Conservation (phyloP, 2,329 filamentous ascomycete species). For the Trichoderma pleuroti region DNA sequence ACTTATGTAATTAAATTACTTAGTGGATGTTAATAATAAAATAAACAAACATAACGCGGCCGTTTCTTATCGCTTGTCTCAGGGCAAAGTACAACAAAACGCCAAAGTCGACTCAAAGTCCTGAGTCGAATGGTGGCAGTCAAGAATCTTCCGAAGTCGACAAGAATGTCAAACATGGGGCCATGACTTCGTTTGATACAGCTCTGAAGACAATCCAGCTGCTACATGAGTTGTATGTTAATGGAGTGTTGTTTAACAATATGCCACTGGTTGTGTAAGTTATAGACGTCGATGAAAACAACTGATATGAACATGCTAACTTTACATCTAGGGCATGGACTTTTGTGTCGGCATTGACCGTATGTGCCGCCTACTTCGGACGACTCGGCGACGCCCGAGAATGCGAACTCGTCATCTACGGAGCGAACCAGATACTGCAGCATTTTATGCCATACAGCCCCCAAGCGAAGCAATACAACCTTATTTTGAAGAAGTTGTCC, state of each 20-base stretch:
- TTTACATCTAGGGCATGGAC: neutral
- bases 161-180: neutral
- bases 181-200: slow-evolving; percentile 4
- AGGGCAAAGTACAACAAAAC: slow-evolving; percentile 1
- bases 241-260: neutral
- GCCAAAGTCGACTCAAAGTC: neutral
- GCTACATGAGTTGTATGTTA: neutral
- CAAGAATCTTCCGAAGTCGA: neutral
- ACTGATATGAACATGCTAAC: neutral
- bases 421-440: neutral
- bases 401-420: neutral
- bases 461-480: neutral
- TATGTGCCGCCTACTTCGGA: slow-evolving; percentile 2
- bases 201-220: neutral
- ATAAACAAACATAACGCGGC: no score
- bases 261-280: neutral
- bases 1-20: no score
- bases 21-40: no score
- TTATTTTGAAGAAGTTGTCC: neutral
- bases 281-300: neutral
- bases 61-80: neutral
- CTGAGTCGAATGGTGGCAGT: neutral
- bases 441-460: neutral
- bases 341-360: neutral
- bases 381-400: neutral